These are phyloP conservation scores for Penicillium diatomitis DNA, from an alignment of 495 filamentous ascomycete genomes.

Conservation along the genomic window DNA sequence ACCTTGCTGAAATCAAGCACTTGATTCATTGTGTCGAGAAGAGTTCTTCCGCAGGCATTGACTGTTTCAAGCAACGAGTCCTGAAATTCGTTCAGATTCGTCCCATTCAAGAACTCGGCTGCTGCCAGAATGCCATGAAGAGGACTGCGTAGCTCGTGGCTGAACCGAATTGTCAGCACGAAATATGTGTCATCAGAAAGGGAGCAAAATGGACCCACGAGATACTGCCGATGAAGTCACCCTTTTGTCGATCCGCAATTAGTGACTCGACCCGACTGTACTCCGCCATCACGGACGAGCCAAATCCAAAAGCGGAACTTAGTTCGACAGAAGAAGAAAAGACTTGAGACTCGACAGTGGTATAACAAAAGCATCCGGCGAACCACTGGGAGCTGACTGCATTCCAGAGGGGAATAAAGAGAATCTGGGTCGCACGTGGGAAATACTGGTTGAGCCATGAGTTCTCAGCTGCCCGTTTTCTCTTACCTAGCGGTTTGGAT, in stretches of 20 bases:
- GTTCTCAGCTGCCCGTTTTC: constrained; percentile 34
- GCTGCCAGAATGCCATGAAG: constrained; percentile 68
- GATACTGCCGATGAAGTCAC: constrained; percentile 69
- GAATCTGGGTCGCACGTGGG: constrained; percentile 34
- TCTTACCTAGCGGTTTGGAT: constrained; percentile 33
- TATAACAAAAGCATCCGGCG: constrained; percentile 59
- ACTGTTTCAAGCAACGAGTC: constrained; percentile 62
- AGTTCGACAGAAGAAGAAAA: constrained; percentile 34
- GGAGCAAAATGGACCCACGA: constrained; percentile 26
- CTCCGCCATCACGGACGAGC: constrained; percentile 60
- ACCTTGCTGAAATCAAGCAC: constrained; percentile 67
- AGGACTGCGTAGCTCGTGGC: constrained; percentile 69
- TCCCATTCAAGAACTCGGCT: constrained; percentile 54
- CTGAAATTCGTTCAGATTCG: constrained; percentile 44
- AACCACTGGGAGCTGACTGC: constrained; percentile 61
- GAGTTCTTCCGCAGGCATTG: constrained; percentile 62
- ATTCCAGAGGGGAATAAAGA: constrained; percentile 59
- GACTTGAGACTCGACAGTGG: constrained; percentile 31
- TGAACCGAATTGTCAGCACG: constrained; percentile 12
- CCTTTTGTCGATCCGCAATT: constrained; percentile 53
- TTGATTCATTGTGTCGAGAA: constrained; percentile 74
- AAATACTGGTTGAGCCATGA: constrained; percentile 36
- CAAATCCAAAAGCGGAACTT: constrained; percentile 52
- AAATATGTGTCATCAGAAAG: too few species aligned
- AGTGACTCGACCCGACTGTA: constrained; percentile 52